Evolutionary conservation across 352 stramenopile genomes (phyloP), one percentile per base, ranked within the genome.

Genomic region (Globisporangium alternatum): DNA sequence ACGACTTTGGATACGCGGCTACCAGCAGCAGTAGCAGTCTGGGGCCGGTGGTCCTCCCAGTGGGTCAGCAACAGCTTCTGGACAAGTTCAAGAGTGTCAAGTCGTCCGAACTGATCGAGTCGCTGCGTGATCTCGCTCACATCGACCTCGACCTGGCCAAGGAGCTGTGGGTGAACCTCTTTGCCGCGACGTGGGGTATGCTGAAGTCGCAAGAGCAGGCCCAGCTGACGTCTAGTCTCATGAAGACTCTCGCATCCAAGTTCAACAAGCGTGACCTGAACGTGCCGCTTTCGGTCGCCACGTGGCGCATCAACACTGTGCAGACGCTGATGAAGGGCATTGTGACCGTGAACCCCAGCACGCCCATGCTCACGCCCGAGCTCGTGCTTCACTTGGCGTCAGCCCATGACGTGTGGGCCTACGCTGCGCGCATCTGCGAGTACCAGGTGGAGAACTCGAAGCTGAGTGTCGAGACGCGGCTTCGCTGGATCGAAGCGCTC

Each of bases 181-280:
- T 95, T 33, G 71, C 60, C 17, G 77, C 76, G n/a, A 68, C 75
- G 10, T 93, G 85, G 85, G 33, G 54, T 10, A 62, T 86, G 22
- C 52, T 93, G 7, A 64, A 72, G 45, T 47, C 70, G n/a, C 61
- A 65, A 5, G 80, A 91, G 12, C 83, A 93, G 67, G 64, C 66
- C 1, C 77, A 89, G 15, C 66, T 89, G 45, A 78, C 81, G 9
- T 60, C 78, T 9, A 83, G 84, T 62, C 58, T 96, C 31, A 68
- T 89, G 54, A 93, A 90, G 64, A 81, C 91, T 51, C 61, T 97
- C 10, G 88, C 89, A 49, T 93, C 84, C 33, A 93, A 93, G 64
- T 96, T 94, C 73, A 92, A 95, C 66, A 91, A 93, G 47, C 85
- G 88, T 21, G 86, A 97, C 54, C 67, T 97, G 0, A 86, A 90